phyloP scores from a whole-genome alignment of 2,329 filamentous ascomycete genomes.

The Penicillium sp. region DNA sequence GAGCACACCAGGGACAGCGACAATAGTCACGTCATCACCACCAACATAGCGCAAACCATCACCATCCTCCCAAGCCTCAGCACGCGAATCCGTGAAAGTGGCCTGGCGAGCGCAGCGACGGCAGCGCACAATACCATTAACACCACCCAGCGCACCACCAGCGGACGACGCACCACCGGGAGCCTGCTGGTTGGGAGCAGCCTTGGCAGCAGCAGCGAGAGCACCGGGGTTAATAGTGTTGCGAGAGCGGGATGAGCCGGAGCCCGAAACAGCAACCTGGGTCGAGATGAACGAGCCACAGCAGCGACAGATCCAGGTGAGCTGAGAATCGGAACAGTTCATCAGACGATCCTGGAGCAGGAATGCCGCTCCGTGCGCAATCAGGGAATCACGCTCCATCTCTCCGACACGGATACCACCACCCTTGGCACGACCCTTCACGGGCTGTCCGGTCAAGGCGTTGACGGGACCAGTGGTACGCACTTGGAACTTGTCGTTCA shows the following conservation, averaged over 20 bases:
- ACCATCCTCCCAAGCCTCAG: conserved; percentile 83
- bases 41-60: conserved; percentile 81
- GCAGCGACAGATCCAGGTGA: conserved; percentile 81
- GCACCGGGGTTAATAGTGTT: conserved; percentile 31
- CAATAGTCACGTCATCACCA: conserved; percentile 84
- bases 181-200: conserved; percentile 28
- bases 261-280: conserved; percentile 53
- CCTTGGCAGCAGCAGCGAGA: conserved; percentile 32
- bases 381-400: conserved; percentile 94
- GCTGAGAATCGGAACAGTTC: conserved; percentile 94
- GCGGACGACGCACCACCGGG: conserved; percentile 45
- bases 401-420: conserved; percentile 99
- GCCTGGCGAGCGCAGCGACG: conserved; percentile 72
- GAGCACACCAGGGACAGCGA: conserved; percentile 89
- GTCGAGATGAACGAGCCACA: conserved; percentile 92
- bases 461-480: conserved; percentile 93
- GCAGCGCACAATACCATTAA: conserved; percentile 68
- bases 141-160: conserved; percentile 61
- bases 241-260: conserved; percentile 26
- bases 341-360: conserved; percentile 91
- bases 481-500: conserved; percentile 99
- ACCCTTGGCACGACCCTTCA: conserved; percentile 94
- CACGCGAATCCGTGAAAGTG: conserved; percentile 64
- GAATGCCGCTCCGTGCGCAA: conserved; percentile 94
- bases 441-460: conserved; percentile 86